Evolutionary conservation across 1,284 basidiomycete genomes (phyloP), one percentile per base, ranked within the genome.

Genomic region (Austroboletus niveus): DNA sequence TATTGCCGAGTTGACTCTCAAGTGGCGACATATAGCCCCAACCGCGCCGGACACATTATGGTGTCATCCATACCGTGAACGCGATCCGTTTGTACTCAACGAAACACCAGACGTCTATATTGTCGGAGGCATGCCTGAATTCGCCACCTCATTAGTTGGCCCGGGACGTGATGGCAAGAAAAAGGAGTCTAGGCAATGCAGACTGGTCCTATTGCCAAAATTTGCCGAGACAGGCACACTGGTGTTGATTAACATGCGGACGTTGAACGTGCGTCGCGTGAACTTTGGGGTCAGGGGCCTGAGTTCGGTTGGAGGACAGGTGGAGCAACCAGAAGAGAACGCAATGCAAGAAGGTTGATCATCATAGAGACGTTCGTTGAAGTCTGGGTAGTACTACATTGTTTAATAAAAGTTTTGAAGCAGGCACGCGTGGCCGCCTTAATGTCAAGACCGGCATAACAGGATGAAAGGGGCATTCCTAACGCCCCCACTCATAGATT

Each of bases 21-120:
- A 81, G 63, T 99, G 95, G 97, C 79, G 93, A 55, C 97, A 99
- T 71, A 82, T 98, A 61, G 96, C 97, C 10, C 97, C 97, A 0
- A 99, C 96, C 1, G 94, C 96, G 12, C 97, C 97, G 12, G 97
- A 99, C 70, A 99, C 97, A 1, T 79, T 99, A 2, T 98, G 94
- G 94, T 98, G 96, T 65, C 96, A 98, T 68, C 97, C 97, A 9
- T 98, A 91, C 73, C 85, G 90, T 47, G 78, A 84, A 36, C 74
- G 75, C 9, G 97, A 99, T 68, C 97, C 97, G 0, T 99, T 99
- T 71, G 79, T 98, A 51, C 76, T 99, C 38, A 69, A 76, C 27
- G 78, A 87, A 63, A 87, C 91, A 8, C 97, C 97, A 9, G 84
- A 98, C 66, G 70, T 99, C 32, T 96, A 97, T 66, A 77, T 97